A percentile compares a stretch with the other conserved stretches of the same genome.
phyloP scores from a whole-genome alignment of 225 moss, liverwort and hornwort genomes.

The Physcomitrellopsis africana region DNA sequence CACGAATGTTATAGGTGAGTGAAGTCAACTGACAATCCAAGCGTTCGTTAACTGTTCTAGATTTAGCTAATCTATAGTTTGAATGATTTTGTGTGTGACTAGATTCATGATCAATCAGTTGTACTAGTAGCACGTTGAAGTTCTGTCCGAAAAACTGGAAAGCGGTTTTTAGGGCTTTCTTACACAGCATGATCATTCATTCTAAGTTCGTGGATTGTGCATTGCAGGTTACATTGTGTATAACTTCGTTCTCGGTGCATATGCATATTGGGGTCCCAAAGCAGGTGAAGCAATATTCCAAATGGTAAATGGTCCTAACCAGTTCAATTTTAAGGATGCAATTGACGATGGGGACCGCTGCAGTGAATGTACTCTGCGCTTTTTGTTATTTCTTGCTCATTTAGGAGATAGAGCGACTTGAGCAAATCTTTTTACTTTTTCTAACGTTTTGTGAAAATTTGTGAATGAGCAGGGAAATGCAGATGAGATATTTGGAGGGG shows the following conservation, averaged over 20 bases:
- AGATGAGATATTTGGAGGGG: conserved; percentile 82
- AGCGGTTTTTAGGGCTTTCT: conserved; percentile 11
- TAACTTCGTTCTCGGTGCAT: conserved; percentile 92
- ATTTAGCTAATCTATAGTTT: not conserved
- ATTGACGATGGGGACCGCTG: not conserved
- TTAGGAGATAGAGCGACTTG: not conserved
- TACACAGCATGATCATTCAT: conserved; percentile 1
- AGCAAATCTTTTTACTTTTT: not conserved
- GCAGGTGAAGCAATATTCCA: conserved; percentile 87
- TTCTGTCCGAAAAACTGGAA: too few species aligned
- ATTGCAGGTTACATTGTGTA: conserved; percentile 80
- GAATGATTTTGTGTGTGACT: not conserved
- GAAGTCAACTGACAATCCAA: not conserved
- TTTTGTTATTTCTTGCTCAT: not conserved
- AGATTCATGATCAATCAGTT: too few species aligned
- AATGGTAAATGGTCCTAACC: conserved; percentile 47
- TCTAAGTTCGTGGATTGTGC: conserved; percentile 42
- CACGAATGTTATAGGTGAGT: conserved; percentile 52
- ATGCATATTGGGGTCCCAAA: conserved; percentile 98
- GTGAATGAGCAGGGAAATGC: conserved; percentile 67
- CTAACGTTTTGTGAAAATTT: conserved; percentile 27
- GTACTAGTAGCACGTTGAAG: too few species aligned
- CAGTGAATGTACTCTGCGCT: not conserved
- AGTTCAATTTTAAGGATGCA: not conserved
- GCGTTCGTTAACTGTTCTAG: not conserved